Evolutionary conservation across 2,329 filamentous ascomycete species (phyloP).

Genomic region (Hymenoscyphus albidus): DNA sequence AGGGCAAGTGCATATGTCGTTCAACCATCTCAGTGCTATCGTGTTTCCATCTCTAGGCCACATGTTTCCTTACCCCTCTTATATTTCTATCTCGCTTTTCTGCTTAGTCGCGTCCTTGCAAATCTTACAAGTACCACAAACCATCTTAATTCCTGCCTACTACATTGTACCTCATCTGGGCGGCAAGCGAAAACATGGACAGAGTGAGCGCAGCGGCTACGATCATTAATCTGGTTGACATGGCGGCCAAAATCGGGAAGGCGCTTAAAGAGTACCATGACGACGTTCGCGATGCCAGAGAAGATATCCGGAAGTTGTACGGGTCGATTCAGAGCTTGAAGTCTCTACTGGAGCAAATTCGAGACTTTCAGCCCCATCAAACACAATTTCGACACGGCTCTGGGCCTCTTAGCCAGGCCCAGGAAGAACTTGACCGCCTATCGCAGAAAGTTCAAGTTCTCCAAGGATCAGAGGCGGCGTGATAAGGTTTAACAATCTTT

Average conservation of each 20-base stretch:
- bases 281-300: constrained; percentile 17
- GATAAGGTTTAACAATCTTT: constrained; percentile 11
- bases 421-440: neutral
- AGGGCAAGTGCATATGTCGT: neutral
- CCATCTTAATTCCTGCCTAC: neutral
- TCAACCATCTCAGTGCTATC: neutral
- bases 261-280: constrained; percentile 18
- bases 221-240: constrained; percentile 18
- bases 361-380: neutral
- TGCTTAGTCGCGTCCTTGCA: neutral
- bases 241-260: constrained; percentile 11
- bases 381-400: neutral
- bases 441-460: neutral
- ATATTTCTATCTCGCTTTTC: neutral
- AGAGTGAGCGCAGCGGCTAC: constrained; percentile 15
- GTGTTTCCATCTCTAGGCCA: too few relatives aligned
- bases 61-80: neutral
- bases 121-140: neutral
- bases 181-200: constrained; percentile 12
- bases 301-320: constrained; percentile 19
- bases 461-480: neutral
- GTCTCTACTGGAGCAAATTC: constrained; percentile 4
- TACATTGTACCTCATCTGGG: neutral
- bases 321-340: constrained; percentile 13
- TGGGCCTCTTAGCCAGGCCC: neutral